Evolutionary conservation across 1,139 yeast species (phyloP), one percentile per base, ranked within the genome.

Genomic region (Taphrina wiesneri): DNA sequence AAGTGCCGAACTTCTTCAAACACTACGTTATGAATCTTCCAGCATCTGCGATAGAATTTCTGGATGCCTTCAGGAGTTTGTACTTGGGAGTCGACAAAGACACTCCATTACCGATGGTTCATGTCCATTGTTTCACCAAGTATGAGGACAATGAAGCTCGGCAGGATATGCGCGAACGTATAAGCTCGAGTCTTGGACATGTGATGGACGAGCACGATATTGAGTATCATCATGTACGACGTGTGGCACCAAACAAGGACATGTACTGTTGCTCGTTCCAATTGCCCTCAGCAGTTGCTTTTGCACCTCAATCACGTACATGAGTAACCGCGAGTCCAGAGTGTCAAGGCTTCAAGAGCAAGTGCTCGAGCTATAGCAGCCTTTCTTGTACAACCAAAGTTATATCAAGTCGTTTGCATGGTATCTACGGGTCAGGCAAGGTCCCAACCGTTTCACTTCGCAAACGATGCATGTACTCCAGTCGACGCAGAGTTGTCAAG

Each of bases 11-110:
- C 36, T 82, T 79, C 71, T 81, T 85, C 70, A 77, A 83, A 52
- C 91, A 92, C 74, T 95, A 85, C 73, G 96, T 91, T 11, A 93
- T 95, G 99, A 95, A 95, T 75, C 81, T 95, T 66, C 99, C 99
- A 1, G 99, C 90, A 73, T 82, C 91, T 51, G 98, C 99, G 0
- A 80, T 93, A 32, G 86, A 87, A n/a, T 95, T 95, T 73, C 78
- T 93, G 78, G 72, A 68, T 46, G 74, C 75, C 2, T 75, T 76
- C 67, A 73, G 73, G 2, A 77, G 70, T 71, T 74, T 28, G 68
- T 76, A 70, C 32, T 53, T 65, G n/a, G 67, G 56, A 9, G 68
- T 66, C 4, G 65, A 69, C 1, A 54, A 56, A 26, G 82, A 81
- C n/a, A 84, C 82, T 72, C 79, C 78, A 69, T 77, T 91, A 69